Base-by-base conservation (phyloP, 305 asterid genomes). In the Fraxinus angustifolia region DNA sequence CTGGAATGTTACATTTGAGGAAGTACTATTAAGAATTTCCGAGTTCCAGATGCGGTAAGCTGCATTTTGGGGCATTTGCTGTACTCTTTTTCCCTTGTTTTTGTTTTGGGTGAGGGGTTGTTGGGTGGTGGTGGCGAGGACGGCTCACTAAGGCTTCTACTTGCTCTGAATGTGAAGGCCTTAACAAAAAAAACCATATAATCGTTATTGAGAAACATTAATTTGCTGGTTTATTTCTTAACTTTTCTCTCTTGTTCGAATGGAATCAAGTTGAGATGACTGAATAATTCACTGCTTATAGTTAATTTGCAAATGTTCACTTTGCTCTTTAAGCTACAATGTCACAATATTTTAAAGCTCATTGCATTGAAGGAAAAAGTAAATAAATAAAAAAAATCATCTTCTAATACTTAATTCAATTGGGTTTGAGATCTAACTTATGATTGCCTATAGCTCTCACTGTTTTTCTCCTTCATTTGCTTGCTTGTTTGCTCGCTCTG, bases 401-500 rank as follows among this genome's bases (percentile, higher is more conserved):
- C 36, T 11, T 28, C 76, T 11, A 33, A 12, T 31, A 17, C 23
- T 78, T 28, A 12, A 58, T 58, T 58, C 30, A 58, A 21, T 6
- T 58, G 30, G 56, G 30, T 17, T 58, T 23, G 68, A 21, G 30
- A 45, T 45, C 56, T 45, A 45, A 12, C 17, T 48, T 48, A 14
- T 48, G 58, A 48, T 48, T 48, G 1, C 58, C 17, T 48, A 8
- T 58, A 6, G 70, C 36, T 10, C 68, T 8, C 36, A 2, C 31
- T 31, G 16, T 8, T 50, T 48, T 7, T 58, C 31, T 14, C 60
- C 33, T 8, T 75, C 21, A 23, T 34, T 50, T 19, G 34, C 80
- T 50, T 14, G 26, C 80, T 14, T 1, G 53, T 4, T 79, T 89
- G 79, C 86, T 45, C 1, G 58, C 17, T 79, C 91, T 83, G 87